A percentile compares a stretch with the other conserved stretches of the same genome.
Conservation (phyloP, 805 yeast genomes). For the Candida xyloterini region DNA sequence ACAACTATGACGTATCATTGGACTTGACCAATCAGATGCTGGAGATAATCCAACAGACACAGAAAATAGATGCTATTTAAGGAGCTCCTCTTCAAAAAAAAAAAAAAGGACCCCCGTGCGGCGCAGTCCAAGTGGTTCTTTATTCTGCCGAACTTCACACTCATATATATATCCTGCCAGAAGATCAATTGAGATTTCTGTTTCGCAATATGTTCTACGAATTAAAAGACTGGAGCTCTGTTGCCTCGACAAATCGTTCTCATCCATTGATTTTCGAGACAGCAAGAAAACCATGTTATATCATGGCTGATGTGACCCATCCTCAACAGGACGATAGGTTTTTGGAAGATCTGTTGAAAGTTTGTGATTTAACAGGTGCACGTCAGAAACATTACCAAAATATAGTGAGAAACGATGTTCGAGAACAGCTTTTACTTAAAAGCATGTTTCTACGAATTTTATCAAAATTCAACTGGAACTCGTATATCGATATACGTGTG, state of each 20-base stretch:
- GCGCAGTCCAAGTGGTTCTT: slow-evolving; percentile 1
- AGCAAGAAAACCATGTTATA: slow-evolving; percentile 15
- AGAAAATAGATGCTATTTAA: neutral
- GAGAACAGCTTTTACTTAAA: slow-evolving; percentile 10
- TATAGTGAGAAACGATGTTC: slow-evolving; percentile 11
- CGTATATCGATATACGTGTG: slow-evolving; percentile 13
- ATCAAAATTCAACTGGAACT: slow-evolving; percentile 6
- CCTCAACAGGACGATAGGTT: slow-evolving; percentile 23
- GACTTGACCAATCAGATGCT: slow-evolving; percentile 9
- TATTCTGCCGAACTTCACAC: slow-evolving; percentile 6
- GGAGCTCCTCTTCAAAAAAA: no score
- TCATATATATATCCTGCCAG: neutral
- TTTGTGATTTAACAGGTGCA: slow-evolving; percentile 25
- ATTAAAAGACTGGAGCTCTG: slow-evolving; percentile 20
- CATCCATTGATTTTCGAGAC: slow-evolving; percentile 28
- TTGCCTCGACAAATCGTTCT: slow-evolving; percentile 22
- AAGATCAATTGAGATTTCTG: neutral
- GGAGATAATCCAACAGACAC: neutral
- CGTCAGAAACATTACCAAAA: slow-evolving; percentile 18
- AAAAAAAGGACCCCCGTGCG: slow-evolving; percentile 2
- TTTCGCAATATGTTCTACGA: slow-evolving; percentile 16
- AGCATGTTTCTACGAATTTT: slow-evolving; percentile 11
- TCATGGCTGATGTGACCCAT: slow-evolving; percentile 13
- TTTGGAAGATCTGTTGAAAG: slow-evolving; percentile 18
- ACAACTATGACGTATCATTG: slow-evolving; percentile 13